Evolutionary conservation across 192 early-diverging fungal genomes (phyloP), one percentile per base, ranked within the genome.

Genomic region (Backusella westeae): DNA sequence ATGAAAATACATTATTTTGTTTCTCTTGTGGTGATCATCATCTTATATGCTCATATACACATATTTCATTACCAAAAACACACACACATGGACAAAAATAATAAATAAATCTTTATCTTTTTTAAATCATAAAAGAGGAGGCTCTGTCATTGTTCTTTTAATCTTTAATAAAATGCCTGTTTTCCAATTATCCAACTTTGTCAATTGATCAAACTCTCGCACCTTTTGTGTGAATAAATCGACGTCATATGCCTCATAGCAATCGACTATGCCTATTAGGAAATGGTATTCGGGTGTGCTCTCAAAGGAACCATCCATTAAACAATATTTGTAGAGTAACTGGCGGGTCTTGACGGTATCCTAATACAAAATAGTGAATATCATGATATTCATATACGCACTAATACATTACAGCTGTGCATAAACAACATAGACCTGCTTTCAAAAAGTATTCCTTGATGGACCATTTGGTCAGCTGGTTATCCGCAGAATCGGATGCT

Each of bases 361-460:
- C 91, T 93, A 68, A 12, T 14, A 32, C 19, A 49, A 49, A 23
- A 46, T 0, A 10, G 46, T 39, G 9, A 34, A 46, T 70, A 29
- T 52, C 68, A 71, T 49, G 19, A 0, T 0, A 32, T 44, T 39
- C 19, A n/a, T 32, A 14, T 53, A 19, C 36, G 0, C 32, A 32
- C 32, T 3, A 32, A 32, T 32, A 46, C 6, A 3, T 83, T 73
- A 93, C 91, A 53, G 87, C 86, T 38, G 90, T 88, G 69, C 93
- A 94, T 69, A 99, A 83, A 65, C 93, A 88, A 77, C 97, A 98
- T 71, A 99, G 82, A 21, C 93, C 95, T 12, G 96, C 94, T 81
- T 99, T 99, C 80, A 99, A 86, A 72, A 99, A 94, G 87, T 98
- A 97, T 63, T 98, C 97, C 72, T 95, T 94, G 35, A 98, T 82